Evolutionary conservation across 169 alveolate genomes (phyloP).

Genomic region (Eimeria falciformis): DNA sequence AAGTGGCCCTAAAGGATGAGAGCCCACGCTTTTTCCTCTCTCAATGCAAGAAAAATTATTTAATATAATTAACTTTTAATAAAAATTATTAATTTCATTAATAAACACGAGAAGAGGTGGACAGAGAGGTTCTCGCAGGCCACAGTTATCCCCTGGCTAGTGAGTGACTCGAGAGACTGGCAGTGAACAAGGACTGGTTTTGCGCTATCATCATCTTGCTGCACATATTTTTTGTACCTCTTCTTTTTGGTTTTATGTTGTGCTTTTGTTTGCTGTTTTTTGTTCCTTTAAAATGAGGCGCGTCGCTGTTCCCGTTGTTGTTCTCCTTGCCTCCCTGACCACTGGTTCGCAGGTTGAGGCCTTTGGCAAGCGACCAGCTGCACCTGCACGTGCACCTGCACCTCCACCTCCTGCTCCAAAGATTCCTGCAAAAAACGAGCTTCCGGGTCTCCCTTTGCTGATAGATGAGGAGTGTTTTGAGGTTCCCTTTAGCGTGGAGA

Average conservation of each 20-base stretch:
- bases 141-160: too few relatives aligned
- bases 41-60: too few relatives aligned
- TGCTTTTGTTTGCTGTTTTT: background rate
- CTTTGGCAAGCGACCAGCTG: background rate
- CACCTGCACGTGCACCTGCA: background rate
- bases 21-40: too few relatives aligned
- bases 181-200: too few relatives aligned
- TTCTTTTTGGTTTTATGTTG: background rate
- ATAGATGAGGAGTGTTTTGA: conserved; percentile 71
- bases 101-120: too few relatives aligned
- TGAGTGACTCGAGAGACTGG: background rate
- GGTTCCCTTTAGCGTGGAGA: conserved; percentile 71
- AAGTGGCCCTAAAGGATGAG: too few relatives aligned
- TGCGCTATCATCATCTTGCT: background rate
- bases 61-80: too few relatives aligned
- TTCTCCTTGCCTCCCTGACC: conserved; percentile 4
- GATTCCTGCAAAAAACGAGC: background rate
- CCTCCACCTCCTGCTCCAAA: background rate
- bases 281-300: background rate
- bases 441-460: conserved; percentile 24
- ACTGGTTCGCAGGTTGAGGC: background rate
- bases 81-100: too few relatives aligned
- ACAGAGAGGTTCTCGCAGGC: too few relatives aligned
- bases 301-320: conserved; percentile 25
- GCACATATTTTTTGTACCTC: background rate